These are phyloP conservation scores for Zanthoxylum bungeanum DNA, from an alignment of 345 rosid species.

Conservation along the genomic window DNA sequence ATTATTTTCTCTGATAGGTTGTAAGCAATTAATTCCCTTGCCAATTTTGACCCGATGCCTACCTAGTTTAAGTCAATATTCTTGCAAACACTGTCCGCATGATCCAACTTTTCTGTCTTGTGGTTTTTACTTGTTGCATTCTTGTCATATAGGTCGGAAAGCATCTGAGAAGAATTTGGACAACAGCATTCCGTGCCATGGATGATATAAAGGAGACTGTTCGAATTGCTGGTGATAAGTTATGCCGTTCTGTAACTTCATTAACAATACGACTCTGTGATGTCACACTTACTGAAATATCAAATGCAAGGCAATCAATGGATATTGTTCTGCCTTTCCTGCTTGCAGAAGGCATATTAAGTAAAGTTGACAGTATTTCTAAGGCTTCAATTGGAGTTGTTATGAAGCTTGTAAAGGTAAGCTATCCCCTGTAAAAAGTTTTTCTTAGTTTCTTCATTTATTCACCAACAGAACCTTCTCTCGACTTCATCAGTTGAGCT, in stretches of 20 bases:
- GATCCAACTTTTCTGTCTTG: neutral
- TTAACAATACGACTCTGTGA: slow-evolving; percentile 89
- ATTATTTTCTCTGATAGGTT: neutral
- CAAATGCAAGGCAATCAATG: slow-evolving; percentile 77
- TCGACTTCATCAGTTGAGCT: neutral
- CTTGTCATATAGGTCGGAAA: slow-evolving; percentile 55
- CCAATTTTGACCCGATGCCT: neutral
- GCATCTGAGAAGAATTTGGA: slow-evolving; percentile 78
- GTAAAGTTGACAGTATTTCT: slow-evolving; percentile 77
- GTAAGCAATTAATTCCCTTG: neutral
- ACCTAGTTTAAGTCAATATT: neutral
- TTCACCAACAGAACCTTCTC: neutral
- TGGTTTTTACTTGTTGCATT: slow-evolving; percentile 12
- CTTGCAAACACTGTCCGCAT: neutral
- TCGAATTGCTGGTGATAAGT: slow-evolving; percentile 88
- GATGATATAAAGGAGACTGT: slow-evolving; percentile 99
- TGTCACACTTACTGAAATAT: slow-evolving; percentile 71
- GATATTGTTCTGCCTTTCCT: slow-evolving; percentile 76
- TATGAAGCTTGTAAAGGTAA: slow-evolving; percentile 96
- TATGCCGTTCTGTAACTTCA: slow-evolving; percentile 72
- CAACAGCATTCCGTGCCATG: slow-evolving; percentile 91
- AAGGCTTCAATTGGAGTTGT: slow-evolving; percentile 95
- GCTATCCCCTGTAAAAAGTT: slow-evolving; percentile 7
- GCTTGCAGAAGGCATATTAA: slow-evolving; percentile 89
- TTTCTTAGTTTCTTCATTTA: neutral